These are phyloP conservation scores for Suhomyces prunicola DNA, from an alignment of 805 yeast species.

Conservation along the genomic window DNA sequence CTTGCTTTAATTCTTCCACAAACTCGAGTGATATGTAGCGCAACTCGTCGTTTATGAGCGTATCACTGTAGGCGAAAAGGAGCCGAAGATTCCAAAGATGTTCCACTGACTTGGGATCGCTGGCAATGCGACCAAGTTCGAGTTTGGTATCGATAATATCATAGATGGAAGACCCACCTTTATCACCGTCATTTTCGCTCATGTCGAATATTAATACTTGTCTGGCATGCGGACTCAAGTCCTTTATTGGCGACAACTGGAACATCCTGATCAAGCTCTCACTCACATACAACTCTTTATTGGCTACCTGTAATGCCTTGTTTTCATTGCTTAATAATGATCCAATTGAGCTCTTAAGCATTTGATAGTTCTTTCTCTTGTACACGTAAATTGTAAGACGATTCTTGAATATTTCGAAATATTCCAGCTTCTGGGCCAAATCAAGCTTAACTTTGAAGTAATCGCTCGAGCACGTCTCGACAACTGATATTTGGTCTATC, in stretches of 20 bases:
- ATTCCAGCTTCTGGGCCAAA: conserved; percentile 39
- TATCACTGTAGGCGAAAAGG: conserved; percentile 59
- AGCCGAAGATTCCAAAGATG: conserved; percentile 64
- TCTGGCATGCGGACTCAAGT: conserved; percentile 26
- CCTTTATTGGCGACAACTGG: conserved; percentile 20
- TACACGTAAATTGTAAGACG: conserved; percentile 51
- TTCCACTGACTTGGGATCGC: conserved; percentile 41
- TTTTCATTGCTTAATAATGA: conserved; percentile 35
- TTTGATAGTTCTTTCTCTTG: conserved; percentile 40
- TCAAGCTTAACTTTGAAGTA: conserved; percentile 55
- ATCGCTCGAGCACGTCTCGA: conserved; percentile 46
- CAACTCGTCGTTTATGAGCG: conserved; percentile 32
- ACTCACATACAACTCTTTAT: conserved; percentile 24
- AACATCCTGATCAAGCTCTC: conserved; percentile 23
- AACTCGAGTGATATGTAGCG: conserved; percentile 48
- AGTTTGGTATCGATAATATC: conserved; percentile 52
- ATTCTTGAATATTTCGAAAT: conserved; percentile 41
- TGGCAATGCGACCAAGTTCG: conserved; percentile 46
- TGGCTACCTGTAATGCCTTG: conserved; percentile 23
- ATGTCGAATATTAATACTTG: conserved; percentile 28
- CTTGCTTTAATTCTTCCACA: conserved; percentile 50
- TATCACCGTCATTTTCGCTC: conserved; percentile 12
- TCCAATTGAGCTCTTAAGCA: conserved; percentile 31
- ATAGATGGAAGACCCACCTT: conserved; percentile 40
- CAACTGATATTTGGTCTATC: conserved; percentile 43